Conservation (phyloP, 1,284 basidiomycete genomes). For the Boletus sp. region DNA sequence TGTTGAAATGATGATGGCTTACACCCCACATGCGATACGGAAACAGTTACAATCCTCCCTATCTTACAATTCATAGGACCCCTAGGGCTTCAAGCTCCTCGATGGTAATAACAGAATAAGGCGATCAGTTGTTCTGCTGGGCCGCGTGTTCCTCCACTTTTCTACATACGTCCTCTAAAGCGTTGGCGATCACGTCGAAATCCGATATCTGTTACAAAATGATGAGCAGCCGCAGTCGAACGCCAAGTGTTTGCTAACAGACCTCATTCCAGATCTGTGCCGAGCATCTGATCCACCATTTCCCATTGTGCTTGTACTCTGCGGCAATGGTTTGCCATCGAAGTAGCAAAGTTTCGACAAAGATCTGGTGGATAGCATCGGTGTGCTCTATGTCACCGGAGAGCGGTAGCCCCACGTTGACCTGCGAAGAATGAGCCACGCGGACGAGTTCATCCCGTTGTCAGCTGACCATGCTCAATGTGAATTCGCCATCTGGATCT, state of each 20-base stretch:
- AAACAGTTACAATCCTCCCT: too few species aligned
- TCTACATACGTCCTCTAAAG: constrained; percentile 29
- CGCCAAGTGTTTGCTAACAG: constrained; percentile 24
- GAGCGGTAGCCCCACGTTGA: constrained; percentile 61
- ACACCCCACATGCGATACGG: too few species aligned
- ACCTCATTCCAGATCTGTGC: constrained; percentile 80
- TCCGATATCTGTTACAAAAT: constrained; percentile 35
- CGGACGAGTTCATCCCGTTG: neutral
- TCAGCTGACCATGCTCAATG: constrained; percentile 71
- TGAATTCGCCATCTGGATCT: constrained; percentile 64
- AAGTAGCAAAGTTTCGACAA: constrained; percentile 45
- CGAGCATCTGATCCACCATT: constrained; percentile 74
- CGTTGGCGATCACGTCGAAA: constrained; percentile 35
- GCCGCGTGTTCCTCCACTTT: constrained; percentile 23
- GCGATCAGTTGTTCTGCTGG: constrained; percentile 11
- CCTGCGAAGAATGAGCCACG: constrained; percentile 24
- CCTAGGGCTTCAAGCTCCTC: neutral
- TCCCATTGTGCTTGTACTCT: constrained; percentile 57
- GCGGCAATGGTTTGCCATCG: constrained; percentile 44
- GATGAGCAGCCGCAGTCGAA: neutral
- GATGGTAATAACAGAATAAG: neutral
- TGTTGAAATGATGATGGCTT: too few species aligned
- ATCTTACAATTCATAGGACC: neutral
- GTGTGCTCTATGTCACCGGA: constrained; percentile 41
- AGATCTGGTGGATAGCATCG: constrained; percentile 37